Percentiles rank a stretch among this genome's conserved stretches.
Evolutionary conservation across 2,329 filamentous ascomycete genomes (phyloP).

Genomic region (Arthrocladium fulminans): DNA sequence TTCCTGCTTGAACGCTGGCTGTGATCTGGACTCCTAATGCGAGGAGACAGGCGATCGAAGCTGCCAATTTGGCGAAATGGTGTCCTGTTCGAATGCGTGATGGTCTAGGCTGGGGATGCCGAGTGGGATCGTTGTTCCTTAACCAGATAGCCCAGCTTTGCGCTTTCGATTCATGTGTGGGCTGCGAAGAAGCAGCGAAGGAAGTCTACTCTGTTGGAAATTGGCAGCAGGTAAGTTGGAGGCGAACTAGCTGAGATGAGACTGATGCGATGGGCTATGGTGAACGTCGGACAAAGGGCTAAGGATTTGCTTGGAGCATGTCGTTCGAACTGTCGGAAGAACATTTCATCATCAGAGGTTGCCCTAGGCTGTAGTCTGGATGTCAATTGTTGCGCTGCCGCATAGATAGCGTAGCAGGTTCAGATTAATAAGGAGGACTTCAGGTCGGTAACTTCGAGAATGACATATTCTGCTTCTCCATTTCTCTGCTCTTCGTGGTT

Average conservation of each 20-base stretch:
- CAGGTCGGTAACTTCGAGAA: constrained; percentile 13
- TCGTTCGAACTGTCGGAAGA: constrained; percentile 19
- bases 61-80: constrained; percentile 5
- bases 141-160: constrained; percentile 23
- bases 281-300: constrained; percentile 14
- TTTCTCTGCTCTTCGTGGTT: constrained; percentile 1
- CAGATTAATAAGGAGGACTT: constrained; percentile 21
- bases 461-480: neutral
- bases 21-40: neutral
- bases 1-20: neutral
- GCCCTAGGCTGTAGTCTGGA: constrained; percentile 17
- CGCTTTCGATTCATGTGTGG: constrained; percentile 17
- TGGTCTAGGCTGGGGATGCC: neutral
- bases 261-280: constrained; percentile 14
- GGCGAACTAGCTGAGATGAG: constrained; percentile 11
- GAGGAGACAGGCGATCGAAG: constrained; percentile 3
- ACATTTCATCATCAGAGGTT: constrained; percentile 21
- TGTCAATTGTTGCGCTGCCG: constrained; percentile 13
- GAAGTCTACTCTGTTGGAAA: constrained; percentile 17
- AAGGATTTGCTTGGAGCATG: constrained; percentile 17
- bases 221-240: neutral
- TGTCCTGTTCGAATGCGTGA: neutral
- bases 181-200: constrained; percentile 13
- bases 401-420: constrained; percentile 16
- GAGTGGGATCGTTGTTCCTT: constrained; percentile 15